Evolutionary conservation across 2,329 filamentous ascomycete genomes (phyloP).

Genomic region (Alternaria conjuncta): DNA sequence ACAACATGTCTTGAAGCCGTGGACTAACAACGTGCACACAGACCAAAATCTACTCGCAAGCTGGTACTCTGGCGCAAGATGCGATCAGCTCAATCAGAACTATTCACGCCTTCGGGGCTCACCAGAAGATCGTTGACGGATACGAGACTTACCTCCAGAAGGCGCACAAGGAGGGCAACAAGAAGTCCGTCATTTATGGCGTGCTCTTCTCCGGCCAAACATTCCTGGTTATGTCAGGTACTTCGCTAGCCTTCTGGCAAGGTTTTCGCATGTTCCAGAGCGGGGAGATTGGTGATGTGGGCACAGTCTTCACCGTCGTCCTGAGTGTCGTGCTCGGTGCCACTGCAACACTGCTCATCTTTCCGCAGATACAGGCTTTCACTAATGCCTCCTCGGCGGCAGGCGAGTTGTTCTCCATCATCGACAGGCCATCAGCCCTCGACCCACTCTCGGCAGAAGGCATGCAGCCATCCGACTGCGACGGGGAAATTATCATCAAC

Average conservation of each 20-base stretch:
- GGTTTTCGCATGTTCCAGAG: constrained; percentile 50
- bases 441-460: constrained; percentile 18
- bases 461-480: constrained; percentile 5
- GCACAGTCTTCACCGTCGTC: constrained; percentile 74
- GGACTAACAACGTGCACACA: not conserved
- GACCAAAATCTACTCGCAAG: constrained; percentile 12
- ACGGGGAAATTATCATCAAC: constrained; percentile 68
- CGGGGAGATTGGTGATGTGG: constrained; percentile 56
- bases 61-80: not conserved
- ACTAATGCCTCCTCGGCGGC: constrained; percentile 21
- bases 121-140: constrained; percentile 61
- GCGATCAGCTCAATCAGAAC: constrained; percentile 9
- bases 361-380: constrained; percentile 17
- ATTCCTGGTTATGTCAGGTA: constrained; percentile 69
- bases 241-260: constrained; percentile 71
- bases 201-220: constrained; percentile 67
- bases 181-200: constrained; percentile 63
- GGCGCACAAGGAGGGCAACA: constrained; percentile 59
- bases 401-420: constrained; percentile 16
- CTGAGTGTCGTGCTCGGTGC: constrained; percentile 88
- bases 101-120: constrained; percentile 67
- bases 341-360: constrained; percentile 46
- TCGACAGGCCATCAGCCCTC: constrained; percentile 15
- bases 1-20: not conserved
- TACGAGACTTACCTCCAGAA: constrained; percentile 60